Base-by-base conservation (phyloP, 2,329 filamentous ascomycete genomes). In the Cordyceps cicadae region DNA sequence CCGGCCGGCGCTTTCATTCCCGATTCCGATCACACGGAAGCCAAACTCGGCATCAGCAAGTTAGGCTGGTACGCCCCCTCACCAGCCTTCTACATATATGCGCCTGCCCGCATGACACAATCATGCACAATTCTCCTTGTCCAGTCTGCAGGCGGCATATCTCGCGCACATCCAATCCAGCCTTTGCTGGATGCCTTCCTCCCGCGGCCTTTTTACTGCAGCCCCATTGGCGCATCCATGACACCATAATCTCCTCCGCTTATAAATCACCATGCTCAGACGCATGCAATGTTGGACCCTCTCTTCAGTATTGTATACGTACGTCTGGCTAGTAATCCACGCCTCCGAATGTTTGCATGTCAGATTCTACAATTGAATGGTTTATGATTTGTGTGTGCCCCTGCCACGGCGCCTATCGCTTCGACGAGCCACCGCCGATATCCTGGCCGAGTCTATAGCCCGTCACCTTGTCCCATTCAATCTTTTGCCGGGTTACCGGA, bases 381-480 rank as follows among this genome's bases (percentile, higher is more conserved):
- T 39, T 14, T 17, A 26, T 19, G 17, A 17, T 5, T 12, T 11
- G 19, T 34, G 19, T 34, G 19, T 32, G 24, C 34, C 51, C 9
- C 12, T 32, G 3, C 19, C 15, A 9, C 8, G 32, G 8, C 15
- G 32, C 62, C 69, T 76, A 84, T 73, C 79, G 76, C 70, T 78
- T 79, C 53, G 78, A 77, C 67, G 84, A 85, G 58, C 86, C 86
- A 54, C 87, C 87, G 19, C 87, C 86, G 73, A 91, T 90, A 70
- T 90, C 88, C 74, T 91, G 88, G 29, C 89, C 89, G 67, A 96
- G 79, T 63, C 91, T 82, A 78, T 99, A 99, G 67, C 91, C 92
- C 51, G 90, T 88, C 66, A 99, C 90, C 80, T 96, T 97, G 75
- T 99, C 93, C 94, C 94, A 99, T 77, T 99, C 94, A 67, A 99